Base-by-base conservation (phyloP, 208 protist species). In the Phytomonas francai region DNA sequence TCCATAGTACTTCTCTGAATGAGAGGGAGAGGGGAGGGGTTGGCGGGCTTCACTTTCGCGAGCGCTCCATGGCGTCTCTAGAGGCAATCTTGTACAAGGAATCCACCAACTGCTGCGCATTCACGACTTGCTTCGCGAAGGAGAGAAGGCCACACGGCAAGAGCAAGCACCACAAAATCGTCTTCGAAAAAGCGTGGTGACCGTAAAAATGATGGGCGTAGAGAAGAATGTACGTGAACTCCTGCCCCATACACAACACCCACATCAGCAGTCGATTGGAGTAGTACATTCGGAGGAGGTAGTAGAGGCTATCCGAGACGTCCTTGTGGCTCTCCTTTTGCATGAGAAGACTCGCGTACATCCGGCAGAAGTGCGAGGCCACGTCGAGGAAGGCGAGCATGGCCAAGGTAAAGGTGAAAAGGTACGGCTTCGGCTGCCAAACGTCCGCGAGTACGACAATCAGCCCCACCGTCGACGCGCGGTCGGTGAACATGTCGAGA, bases 401-500 rank as follows among this genome's bases (percentile, higher is more conserved):
- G 14, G 88, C 77, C 32, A 89, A 75, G 3, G 84, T 51, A 30
- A 89, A 77, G 11, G 80, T 79, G 59, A 85, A 76, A 29, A 67
- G 80, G 72, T 88, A 81, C 22, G 84, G 82, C 67, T 79, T 73
- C 25, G 83, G 80, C 68, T 91, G 80, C 69, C 88, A 51, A 1
- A 96, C 85, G 34, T 88, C 80, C 34, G 79, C 78, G 27, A 98
- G 75, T 30, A 97, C 78, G n/a, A 97, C 77, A 34, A 95, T 72
- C 42, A 98, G 76, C 30, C 91, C 91, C 9, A 88, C 87, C 6
- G 93, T 97, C 16, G 90, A 92, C 8, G 89, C 87, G 30, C 96
- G 88, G 69, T 98, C 96, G 22, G 92, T 97, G 25, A 97, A 73
- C 93, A 97, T 97, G 79, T 98, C 96, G 8, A 98, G 83, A 57